These are phyloP conservation scores for Apiotrichum laibachii DNA, from an alignment of 1,284 basidiomycete genomes.

Conservation along the genomic window DNA sequence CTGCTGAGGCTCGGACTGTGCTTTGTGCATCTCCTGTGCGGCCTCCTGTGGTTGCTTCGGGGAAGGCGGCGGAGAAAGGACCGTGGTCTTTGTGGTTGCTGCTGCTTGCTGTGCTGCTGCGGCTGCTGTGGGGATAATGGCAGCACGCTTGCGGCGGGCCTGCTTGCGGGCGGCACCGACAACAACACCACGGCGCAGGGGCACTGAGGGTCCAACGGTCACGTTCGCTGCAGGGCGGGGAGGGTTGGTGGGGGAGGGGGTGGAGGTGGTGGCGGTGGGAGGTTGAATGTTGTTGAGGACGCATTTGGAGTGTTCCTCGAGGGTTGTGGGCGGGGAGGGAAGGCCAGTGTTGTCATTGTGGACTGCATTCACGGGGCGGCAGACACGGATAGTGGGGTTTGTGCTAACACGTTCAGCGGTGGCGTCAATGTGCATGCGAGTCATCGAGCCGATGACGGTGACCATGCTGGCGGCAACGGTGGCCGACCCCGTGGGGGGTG, in stretches of 20 bases:
- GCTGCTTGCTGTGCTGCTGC: not conserved
- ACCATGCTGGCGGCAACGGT: not conserved
- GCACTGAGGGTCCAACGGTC: not conserved
- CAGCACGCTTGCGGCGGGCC: not conserved
- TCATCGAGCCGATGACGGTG: not conserved
- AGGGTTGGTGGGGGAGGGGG: not conserved
- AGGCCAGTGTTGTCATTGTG: slow-evolving; percentile 1
- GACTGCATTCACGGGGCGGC: not conserved
- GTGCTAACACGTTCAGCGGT: not conserved
- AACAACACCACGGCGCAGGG: not conserved
- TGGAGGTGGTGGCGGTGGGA: not conserved
- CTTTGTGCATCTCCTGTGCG: not conserved
- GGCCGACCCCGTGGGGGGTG: not conserved
- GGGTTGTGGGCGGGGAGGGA: not conserved
- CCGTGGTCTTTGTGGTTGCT: not conserved
- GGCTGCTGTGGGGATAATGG: not conserved
- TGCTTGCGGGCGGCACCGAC: not conserved
- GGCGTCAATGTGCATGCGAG: not conserved
- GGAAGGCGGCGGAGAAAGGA: not conserved
- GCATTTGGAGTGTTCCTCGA: not conserved
- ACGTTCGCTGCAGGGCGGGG: not conserved
- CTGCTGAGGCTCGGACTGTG: not conserved
- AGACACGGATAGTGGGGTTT: not conserved
- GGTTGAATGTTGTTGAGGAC: too few relatives aligned
- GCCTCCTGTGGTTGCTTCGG: not conserved